Percentiles rank a stretch among this genome's conserved stretches.
phyloP scores from a whole-genome alignment of 1,284 basidiomycete genomes.

The Leccinum fallax region DNA sequence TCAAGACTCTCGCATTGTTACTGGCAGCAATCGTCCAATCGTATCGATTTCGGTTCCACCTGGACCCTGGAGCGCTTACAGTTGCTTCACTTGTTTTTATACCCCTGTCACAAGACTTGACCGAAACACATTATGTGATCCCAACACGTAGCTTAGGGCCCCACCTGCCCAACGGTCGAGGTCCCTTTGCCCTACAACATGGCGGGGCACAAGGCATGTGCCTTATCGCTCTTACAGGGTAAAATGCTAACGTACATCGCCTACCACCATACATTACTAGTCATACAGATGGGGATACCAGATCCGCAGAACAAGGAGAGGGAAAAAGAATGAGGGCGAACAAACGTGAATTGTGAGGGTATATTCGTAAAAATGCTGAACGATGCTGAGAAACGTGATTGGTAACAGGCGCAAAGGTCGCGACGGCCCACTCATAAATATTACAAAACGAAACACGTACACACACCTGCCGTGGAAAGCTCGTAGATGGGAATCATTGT shows the following conservation, averaged over 20 bases:
- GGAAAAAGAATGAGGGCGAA: neutral
- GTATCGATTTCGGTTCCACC: neutral
- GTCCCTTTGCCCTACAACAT: neutral
- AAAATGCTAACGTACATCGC: slow-evolving; percentile 19
- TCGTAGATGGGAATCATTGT: slow-evolving; percentile 6
- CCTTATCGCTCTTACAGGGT: slow-evolving; percentile 14
- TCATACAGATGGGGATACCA: slow-evolving; percentile 33
- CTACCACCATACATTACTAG: slow-evolving; percentile 20
- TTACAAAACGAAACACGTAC: slow-evolving; percentile 11
- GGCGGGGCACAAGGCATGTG: slow-evolving; percentile 7
- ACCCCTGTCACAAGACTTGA: slow-evolving; percentile 1
- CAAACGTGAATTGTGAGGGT: slow-evolving; percentile 21
- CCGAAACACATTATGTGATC: slow-evolving; percentile 11
- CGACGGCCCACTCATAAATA: slow-evolving; percentile 31
- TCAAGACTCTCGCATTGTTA: slow-evolving; percentile 3
- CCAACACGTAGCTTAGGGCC: neutral
- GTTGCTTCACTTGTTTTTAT: neutral
- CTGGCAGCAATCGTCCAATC: neutral
- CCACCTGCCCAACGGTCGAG: slow-evolving; percentile 19
- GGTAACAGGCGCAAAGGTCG: slow-evolving; percentile 9
- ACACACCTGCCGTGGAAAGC: slow-evolving; percentile 12
- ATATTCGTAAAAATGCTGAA: slow-evolving; percentile 21
- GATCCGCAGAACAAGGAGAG: slow-evolving; percentile 22
- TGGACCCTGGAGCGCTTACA: neutral
- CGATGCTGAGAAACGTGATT: slow-evolving; percentile 17